A percentile compares a stretch with the other conserved stretches of the same genome.
Evolutionary conservation across 345 rosid species (phyloP).

Genomic region (Rhodamnia rubescens): DNA sequence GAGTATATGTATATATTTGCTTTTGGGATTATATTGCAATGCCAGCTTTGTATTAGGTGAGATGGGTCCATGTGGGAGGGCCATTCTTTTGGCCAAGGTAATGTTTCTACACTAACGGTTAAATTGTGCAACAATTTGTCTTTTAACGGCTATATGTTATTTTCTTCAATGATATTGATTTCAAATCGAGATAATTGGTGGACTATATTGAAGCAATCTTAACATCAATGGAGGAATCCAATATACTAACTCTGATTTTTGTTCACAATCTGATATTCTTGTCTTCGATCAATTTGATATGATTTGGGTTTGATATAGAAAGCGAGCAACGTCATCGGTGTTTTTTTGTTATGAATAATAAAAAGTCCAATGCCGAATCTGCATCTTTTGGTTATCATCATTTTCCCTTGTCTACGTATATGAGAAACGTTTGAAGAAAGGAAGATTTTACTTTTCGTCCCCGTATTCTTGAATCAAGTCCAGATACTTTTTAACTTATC

Average conservation of each 20-base stretch:
- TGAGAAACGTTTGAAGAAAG: neutral
- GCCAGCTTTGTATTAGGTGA: conserved; percentile 14
- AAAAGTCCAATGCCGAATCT: neutral
- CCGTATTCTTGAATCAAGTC: neutral
- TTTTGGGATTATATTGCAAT: conserved; percentile 2
- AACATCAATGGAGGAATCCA: neutral
- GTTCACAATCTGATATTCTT: neutral
- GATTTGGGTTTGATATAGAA: neutral
- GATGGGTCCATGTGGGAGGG: neutral
- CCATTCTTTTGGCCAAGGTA: neutral
- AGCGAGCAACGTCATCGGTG: neutral
- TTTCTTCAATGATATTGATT: neutral
- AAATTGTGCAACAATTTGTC: neutral
- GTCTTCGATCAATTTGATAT: neutral
- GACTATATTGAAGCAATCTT: neutral
- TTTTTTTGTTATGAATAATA: neutral
- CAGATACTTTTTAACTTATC: neutral
- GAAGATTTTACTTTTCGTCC: neutral
- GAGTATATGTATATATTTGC: conserved; percentile 25
- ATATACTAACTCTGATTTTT: neutral
- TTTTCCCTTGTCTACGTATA: neutral
- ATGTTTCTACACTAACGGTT: neutral
- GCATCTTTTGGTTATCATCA: neutral
- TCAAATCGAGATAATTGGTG: neutral
- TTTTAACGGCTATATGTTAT: neutral